Conservation (phyloP, 2,329 filamentous ascomycete species). For the Aspergillus terreus region DNA sequence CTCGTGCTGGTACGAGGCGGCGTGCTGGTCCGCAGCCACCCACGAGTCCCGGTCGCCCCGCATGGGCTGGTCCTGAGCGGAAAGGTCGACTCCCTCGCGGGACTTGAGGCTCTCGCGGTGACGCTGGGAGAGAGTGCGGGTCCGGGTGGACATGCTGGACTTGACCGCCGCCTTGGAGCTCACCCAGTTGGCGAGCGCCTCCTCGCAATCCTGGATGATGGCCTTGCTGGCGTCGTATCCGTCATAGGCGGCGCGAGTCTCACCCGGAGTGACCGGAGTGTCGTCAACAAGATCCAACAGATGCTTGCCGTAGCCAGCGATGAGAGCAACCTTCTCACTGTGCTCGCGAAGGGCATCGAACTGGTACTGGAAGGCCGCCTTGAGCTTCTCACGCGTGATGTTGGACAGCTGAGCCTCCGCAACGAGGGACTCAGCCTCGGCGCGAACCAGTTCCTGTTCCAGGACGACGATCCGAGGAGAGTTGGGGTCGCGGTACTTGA, state of each 20-base stretch:
- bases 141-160: constrained; percentile 80
- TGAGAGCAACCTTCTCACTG: constrained; percentile 96
- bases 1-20: constrained; percentile 35
- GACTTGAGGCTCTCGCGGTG: constrained; percentile 68
- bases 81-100: constrained; percentile 74
- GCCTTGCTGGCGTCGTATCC: constrained; percentile 97
- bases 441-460: constrained; percentile 96
- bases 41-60: constrained; percentile 76
- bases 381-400: constrained; percentile 98
- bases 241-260: constrained; percentile 93
- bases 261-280: constrained; percentile 91
- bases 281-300: constrained; percentile 96
- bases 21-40: constrained; percentile 67
- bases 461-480: constrained; percentile 96
- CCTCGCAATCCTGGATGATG: constrained; percentile 98
- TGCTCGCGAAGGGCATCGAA: constrained; percentile 97
- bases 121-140: constrained; percentile 82
- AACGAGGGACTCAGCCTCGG: constrained; percentile 97
- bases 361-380: constrained; percentile 96
- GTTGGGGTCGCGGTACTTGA: constrained; percentile 99
- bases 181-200: constrained; percentile 96
- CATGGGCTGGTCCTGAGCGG: constrained; percentile 73
- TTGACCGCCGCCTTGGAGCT: constrained; percentile 82
- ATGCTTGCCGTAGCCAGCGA: constrained; percentile 96
- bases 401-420: constrained; percentile 98